Evolutionary conservation across 768 basidiomycete species (phyloP).

Genomic region (Lactarius sp.): DNA sequence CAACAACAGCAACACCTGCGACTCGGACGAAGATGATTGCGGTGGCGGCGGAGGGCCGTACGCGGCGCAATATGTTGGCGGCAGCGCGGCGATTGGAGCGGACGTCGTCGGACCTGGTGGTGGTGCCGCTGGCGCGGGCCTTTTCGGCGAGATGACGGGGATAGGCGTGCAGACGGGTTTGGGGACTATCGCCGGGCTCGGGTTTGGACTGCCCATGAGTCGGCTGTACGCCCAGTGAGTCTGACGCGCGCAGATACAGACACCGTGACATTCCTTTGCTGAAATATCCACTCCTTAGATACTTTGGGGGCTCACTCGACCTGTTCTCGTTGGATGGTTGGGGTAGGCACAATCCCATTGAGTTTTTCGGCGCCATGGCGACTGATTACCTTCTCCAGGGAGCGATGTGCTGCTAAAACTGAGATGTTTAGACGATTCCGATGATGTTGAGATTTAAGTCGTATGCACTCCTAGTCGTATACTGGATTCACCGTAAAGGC

Average conservation of each 20-base stretch:
- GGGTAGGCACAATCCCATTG: slow-evolving; percentile 44
- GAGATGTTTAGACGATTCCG: slow-evolving; percentile 48
- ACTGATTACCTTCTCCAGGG: slow-evolving; percentile 31
- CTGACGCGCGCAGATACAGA: background rate
- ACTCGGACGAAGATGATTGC: slow-evolving; percentile 34
- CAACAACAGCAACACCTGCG: slow-evolving; percentile 25
- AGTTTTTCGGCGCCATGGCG: background rate
- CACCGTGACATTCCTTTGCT: background rate
- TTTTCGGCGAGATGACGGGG: slow-evolving; percentile 75
- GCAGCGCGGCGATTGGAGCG: slow-evolving; percentile 54
- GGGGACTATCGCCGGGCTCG: slow-evolving; percentile 87
- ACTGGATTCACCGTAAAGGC: background rate
- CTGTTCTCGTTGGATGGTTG: slow-evolving; percentile 79
- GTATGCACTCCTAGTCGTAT: background rate
- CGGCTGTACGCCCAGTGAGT: slow-evolving; percentile 59
- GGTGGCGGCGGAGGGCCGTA: slow-evolving; percentile 59
- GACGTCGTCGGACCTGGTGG: slow-evolving; percentile 32
- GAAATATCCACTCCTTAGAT: slow-evolving; percentile 38
- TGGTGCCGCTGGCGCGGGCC: slow-evolving; percentile 36
- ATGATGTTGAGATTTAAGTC: slow-evolving; percentile 44
- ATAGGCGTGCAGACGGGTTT: slow-evolving; percentile 74
- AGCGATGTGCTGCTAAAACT: slow-evolving; percentile 53
- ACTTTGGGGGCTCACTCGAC: slow-evolving; percentile 84
- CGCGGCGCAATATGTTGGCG: slow-evolving; percentile 73
- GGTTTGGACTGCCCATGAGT: slow-evolving; percentile 84